phyloP scores from a whole-genome alignment of 1,139 yeast species.

The Scheffersomyces parashehatae region DNA sequence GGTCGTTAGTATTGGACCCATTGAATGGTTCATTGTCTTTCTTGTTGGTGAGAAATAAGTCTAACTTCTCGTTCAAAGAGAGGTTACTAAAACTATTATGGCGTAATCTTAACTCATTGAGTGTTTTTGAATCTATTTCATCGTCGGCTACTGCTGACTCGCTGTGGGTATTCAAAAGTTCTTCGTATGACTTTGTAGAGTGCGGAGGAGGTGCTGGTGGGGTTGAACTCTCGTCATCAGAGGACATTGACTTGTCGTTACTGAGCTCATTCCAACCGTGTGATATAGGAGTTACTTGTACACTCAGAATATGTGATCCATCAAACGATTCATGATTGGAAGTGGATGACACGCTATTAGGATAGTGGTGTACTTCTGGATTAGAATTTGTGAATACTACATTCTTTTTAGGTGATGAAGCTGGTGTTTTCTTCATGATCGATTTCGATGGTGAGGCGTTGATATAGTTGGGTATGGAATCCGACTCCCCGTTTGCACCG shows the following conservation, averaged over 20 bases:
- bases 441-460: conserved; percentile 40
- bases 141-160: conserved; percentile 7
- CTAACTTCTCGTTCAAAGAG: conserved; percentile 42
- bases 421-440: conserved; percentile 37
- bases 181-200: conserved; percentile 14
- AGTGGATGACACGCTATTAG: not conserved
- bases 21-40: conserved; percentile 8
- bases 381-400: conserved; percentile 37
- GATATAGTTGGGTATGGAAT: conserved; percentile 3
- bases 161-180: conserved; percentile 12
- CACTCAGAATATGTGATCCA: conserved; percentile 6
- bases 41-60: conserved; percentile 28
- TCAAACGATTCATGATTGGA: conserved; percentile 7
- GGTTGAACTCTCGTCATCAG: conserved; percentile 24
- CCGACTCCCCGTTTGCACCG: not conserved
- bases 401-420: conserved; percentile 38
- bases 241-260: conserved; percentile 7
- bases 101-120: conserved; percentile 23
- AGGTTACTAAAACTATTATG: conserved; percentile 28
- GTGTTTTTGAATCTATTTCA: conserved; percentile 22
- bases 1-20: conserved; percentile 20
- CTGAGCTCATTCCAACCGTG: conserved; percentile 30
- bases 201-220: conserved; percentile 41
- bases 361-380: conserved; percentile 41
- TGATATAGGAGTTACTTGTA: conserved; percentile 7